Conservation (phyloP, 805 yeast genomes). For the Pichia sporocuriosa region DNA sequence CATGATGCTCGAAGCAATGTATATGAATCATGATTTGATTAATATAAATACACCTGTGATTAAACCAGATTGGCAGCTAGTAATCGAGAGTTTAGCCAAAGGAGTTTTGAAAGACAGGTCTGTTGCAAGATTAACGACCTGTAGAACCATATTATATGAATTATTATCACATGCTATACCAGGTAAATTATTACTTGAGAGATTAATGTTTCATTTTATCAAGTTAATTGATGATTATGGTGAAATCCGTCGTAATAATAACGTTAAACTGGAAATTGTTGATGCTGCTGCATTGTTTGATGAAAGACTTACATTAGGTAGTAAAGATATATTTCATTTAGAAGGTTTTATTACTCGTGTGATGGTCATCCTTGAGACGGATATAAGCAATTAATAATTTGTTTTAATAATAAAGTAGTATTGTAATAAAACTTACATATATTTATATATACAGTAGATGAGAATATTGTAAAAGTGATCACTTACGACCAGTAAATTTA, state of each 20-base stretch:
- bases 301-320: slow-evolving; percentile 80
- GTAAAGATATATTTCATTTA: slow-evolving; percentile 84
- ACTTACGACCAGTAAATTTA: slow-evolving; percentile 28
- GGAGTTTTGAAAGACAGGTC: slow-evolving; percentile 55
- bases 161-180: slow-evolving; percentile 91
- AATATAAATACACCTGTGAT: slow-evolving; percentile 45
- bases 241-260: slow-evolving; percentile 14
- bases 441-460: slow-evolving; percentile 4
- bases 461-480: too few relatives aligned
- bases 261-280: slow-evolving; percentile 41
- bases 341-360: slow-evolving; percentile 90
- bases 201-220: slow-evolving; percentile 35
- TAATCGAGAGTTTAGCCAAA: slow-evolving; percentile 57
- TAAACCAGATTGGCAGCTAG: slow-evolving; percentile 86
- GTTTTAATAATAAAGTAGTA: too few relatives aligned
- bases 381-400: slow-evolving; percentile 5
- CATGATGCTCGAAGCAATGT: slow-evolving; percentile 74
- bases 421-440: not conserved
- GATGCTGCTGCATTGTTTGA: slow-evolving; percentile 64
- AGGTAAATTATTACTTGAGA: slow-evolving; percentile 69
- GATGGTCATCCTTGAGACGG: slow-evolving; percentile 66
- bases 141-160: slow-evolving; percentile 71
- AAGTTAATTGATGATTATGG: slow-evolving; percentile 14
- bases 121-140: slow-evolving; percentile 52
- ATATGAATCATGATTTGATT: slow-evolving; percentile 57